Evolutionary conservation across 345 rosid species (phyloP).

Genomic region (Aquilaria yunnanensis): DNA sequence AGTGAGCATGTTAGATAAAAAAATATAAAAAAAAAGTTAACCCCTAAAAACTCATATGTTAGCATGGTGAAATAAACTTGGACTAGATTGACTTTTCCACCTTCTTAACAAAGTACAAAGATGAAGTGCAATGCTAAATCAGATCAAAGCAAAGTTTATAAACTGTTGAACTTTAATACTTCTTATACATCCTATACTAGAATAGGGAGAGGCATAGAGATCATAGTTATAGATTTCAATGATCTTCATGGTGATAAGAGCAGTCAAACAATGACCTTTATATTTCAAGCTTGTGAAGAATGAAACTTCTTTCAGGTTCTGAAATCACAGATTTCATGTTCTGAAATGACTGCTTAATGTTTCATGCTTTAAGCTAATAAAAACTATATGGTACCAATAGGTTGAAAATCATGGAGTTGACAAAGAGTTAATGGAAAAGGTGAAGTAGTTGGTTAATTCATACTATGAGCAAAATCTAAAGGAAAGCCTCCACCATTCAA

Average conservation of each 20-base stretch:
- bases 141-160: slow-evolving; percentile 20
- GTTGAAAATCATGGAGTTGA: slow-evolving; percentile 76
- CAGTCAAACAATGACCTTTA: slow-evolving; percentile 47
- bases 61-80: slow-evolving; percentile 31
- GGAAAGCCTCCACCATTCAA: slow-evolving; percentile 59
- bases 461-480: slow-evolving; percentile 68
- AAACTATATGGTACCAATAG: slow-evolving; percentile 15
- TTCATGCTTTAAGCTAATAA: background rate
- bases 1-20: slow-evolving; percentile 13
- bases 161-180: background rate
- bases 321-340: background rate
- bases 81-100: slow-evolving; percentile 23
- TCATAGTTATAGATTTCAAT: slow-evolving; percentile 50
- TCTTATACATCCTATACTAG: background rate
- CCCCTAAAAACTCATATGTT: slow-evolving; percentile 28
- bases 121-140: no score
- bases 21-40: slow-evolving; percentile 6
- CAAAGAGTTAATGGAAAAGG: slow-evolving; percentile 67
- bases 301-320: slow-evolving; percentile 74
- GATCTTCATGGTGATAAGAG: slow-evolving; percentile 54
- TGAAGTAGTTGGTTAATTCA: slow-evolving; percentile 53
- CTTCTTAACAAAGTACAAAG: slow-evolving; percentile 9
- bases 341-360: background rate
- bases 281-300: slow-evolving; percentile 69
- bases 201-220: slow-evolving; percentile 33